A percentile compares a stretch with the other conserved stretches of the same genome.
Conservation (phyloP, 495 filamentous ascomycete species). For the Cercophora newfieldiana region DNA sequence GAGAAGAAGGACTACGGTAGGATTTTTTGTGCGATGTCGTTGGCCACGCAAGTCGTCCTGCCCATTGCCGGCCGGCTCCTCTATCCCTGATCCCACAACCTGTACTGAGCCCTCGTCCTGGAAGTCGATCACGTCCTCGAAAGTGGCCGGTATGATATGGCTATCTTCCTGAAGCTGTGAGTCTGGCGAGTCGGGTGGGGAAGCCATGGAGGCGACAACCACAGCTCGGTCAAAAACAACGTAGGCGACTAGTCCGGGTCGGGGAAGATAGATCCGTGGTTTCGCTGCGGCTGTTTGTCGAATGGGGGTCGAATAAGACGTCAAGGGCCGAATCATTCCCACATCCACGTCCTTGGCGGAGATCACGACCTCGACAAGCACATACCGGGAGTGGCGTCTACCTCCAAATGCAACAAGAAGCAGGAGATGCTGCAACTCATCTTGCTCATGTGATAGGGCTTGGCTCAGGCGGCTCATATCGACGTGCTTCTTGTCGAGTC, state of each 20-base stretch:
- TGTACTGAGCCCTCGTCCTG: conserved; percentile 62
- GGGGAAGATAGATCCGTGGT: conserved; percentile 75
- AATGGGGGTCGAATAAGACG: conserved; percentile 56
- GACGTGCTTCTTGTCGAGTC: conserved; percentile 42
- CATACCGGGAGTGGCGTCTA: conserved; percentile 40
- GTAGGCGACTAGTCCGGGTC: conserved; percentile 76
- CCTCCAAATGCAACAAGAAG: conserved; percentile 41
- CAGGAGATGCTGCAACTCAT: conserved; percentile 45
- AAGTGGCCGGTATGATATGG: conserved; percentile 56
- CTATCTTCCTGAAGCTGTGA: conserved; percentile 68
- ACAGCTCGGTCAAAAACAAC: conserved; percentile 74
- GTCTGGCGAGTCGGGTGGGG: conserved; percentile 61
- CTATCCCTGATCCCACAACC: conserved; percentile 61
- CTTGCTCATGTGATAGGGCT: conserved; percentile 40
- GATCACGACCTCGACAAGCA: conserved; percentile 48
- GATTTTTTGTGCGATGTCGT: conserved; percentile 57
- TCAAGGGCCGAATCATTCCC: conserved; percentile 60
- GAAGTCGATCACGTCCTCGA: conserved; percentile 84
- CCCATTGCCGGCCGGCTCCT: conserved; percentile 48
- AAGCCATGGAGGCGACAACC: conserved; percentile 68
- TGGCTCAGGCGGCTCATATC: conserved; percentile 45
- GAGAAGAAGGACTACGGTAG: conserved; percentile 71
- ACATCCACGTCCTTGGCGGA: conserved; percentile 39
- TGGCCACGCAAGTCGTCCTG: conserved; percentile 47
- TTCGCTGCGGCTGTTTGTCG: conserved; percentile 42